Evolutionary conservation across 768 basidiomycete species (phyloP).

Genomic region (Russula sp.): DNA sequence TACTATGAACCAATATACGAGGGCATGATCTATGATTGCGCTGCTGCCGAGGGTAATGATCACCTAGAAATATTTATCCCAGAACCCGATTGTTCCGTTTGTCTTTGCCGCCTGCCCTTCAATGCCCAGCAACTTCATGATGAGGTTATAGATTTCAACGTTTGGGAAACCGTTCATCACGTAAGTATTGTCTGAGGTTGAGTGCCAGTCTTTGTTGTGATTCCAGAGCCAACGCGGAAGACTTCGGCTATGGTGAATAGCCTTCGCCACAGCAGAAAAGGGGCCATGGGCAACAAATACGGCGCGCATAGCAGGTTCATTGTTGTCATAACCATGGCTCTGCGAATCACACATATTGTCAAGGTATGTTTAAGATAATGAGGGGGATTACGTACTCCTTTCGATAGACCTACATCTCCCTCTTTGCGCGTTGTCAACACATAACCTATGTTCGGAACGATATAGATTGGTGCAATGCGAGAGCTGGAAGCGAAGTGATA

Average conservation of each 20-base stretch:
- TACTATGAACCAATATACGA: not conserved
- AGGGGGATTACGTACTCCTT: conserved; percentile 49
- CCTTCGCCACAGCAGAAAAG: conserved; percentile 64
- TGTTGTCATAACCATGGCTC: conserved; percentile 91
- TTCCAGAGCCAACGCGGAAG: conserved; percentile 26
- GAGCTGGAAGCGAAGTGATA: conserved; percentile 68
- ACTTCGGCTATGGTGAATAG: conserved; percentile 34
- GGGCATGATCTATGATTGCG: not conserved
- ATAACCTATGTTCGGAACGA: conserved; percentile 77
- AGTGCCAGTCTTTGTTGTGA: conserved; percentile 55
- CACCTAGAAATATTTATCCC: conserved; percentile 64
- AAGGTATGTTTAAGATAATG: not conserved
- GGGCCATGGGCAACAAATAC: conserved; percentile 92
- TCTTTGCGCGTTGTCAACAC: conserved; percentile 61
- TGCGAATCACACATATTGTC: conserved; percentile 25
- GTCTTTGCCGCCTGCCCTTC: conserved; percentile 46
- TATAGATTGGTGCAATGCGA: conserved; percentile 84
- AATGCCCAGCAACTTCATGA: conserved; percentile 67
- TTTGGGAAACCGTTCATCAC: conserved; percentile 82
- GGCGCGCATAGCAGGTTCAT: conserved; percentile 70
- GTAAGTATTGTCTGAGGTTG: conserved; percentile 53
- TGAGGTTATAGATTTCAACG: conserved; percentile 77
- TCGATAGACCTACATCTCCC: conserved; percentile 54
- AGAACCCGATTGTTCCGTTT: conserved; percentile 78
- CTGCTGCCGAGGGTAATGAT: too few relatives aligned